Evolutionary conservation across 331 rosid genomes (phyloP).

Genomic region (Quercus phellos): DNA sequence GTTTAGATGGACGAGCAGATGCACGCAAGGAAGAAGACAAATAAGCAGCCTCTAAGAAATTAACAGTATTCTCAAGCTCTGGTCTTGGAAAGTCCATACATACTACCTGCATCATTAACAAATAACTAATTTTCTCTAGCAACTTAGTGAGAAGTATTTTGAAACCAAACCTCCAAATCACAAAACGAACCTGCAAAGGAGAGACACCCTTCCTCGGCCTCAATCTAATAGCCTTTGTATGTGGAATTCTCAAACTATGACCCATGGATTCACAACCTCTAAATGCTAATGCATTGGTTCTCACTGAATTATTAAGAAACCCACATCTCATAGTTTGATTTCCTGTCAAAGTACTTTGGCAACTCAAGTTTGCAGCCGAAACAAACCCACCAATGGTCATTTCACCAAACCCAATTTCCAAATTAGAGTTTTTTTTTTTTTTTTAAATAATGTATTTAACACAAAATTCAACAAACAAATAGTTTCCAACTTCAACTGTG

Average conservation of each 20-base stretch:
- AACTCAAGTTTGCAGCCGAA: constrained; percentile 54
- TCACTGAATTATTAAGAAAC: constrained; percentile 18
- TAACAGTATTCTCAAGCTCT: constrained; percentile 63
- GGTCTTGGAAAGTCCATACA: constrained; percentile 89
- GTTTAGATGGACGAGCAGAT: constrained; percentile 70
- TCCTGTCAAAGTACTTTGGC: constrained; percentile 18
- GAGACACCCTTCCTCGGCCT: constrained; percentile 31
- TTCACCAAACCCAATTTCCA: constrained; percentile 17
- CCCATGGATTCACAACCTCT: constrained; percentile 47
- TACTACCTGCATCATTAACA: constrained; percentile 40
- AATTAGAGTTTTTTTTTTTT: not conserved
- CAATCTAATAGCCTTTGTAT: constrained; percentile 23
- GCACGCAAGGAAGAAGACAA: constrained; percentile 72
- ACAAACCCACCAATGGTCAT: constrained; percentile 62
- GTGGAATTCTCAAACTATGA: constrained; percentile 24
- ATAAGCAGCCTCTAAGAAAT: constrained; percentile 76
- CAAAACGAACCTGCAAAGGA: constrained; percentile 48
- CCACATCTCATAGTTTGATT: constrained; percentile 17
- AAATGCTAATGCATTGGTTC: constrained; percentile 42
- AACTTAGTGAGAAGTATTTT: not conserved
- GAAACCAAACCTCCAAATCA: not conserved
- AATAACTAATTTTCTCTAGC: constrained; percentile 1
- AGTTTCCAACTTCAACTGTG: not conserved
- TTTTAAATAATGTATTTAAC: not conserved
- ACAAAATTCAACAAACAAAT: not conserved